Conservation (phyloP, 176 grass and related monocot species). For the Typha latifolia region DNA sequence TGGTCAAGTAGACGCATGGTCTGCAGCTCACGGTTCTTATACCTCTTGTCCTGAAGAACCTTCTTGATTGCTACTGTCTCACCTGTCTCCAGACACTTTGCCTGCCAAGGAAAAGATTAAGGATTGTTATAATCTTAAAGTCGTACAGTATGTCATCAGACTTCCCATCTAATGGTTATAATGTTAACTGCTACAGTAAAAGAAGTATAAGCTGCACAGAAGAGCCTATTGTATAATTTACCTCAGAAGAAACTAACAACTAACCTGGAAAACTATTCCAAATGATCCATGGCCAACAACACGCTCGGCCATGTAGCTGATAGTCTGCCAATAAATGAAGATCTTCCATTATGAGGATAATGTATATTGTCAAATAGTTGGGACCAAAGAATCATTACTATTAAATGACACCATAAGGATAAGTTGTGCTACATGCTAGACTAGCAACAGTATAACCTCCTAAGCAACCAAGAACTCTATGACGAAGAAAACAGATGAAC, state of each 20-base stretch:
- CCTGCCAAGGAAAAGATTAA: slow-evolving; percentile 21
- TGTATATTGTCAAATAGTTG: too few relatives aligned
- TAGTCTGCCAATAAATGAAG: slow-evolving; percentile 41
- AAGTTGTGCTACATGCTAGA: not conserved
- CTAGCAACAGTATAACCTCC: not conserved
- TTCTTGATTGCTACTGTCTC: slow-evolving; percentile 80
- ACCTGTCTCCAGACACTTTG: slow-evolving; percentile 68
- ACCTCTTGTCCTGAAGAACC: slow-evolving; percentile 73
- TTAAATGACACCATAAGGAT: slow-evolving; percentile 4
- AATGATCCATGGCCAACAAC: slow-evolving; percentile 67
- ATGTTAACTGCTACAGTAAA: not conserved
- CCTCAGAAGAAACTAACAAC: slow-evolving; percentile 6
- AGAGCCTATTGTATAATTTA: not conserved
- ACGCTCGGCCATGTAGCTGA: slow-evolving; percentile 77
- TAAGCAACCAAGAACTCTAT: slow-evolving; percentile 13
- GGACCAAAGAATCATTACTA: too few relatives aligned
- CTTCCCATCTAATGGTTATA: too few relatives aligned
- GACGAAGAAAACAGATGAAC: slow-evolving; percentile 17
- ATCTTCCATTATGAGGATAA: not conserved
- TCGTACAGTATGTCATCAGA: too few relatives aligned
- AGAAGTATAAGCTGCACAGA: not conserved
- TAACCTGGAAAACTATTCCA: slow-evolving; percentile 61
- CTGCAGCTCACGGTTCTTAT: slow-evolving; percentile 73
- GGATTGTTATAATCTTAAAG: not conserved
- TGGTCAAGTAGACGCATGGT: slow-evolving; percentile 67